Base-by-base conservation (phyloP, 176 grass and related monocot species). In the Cenchrus purpureus region DNA sequence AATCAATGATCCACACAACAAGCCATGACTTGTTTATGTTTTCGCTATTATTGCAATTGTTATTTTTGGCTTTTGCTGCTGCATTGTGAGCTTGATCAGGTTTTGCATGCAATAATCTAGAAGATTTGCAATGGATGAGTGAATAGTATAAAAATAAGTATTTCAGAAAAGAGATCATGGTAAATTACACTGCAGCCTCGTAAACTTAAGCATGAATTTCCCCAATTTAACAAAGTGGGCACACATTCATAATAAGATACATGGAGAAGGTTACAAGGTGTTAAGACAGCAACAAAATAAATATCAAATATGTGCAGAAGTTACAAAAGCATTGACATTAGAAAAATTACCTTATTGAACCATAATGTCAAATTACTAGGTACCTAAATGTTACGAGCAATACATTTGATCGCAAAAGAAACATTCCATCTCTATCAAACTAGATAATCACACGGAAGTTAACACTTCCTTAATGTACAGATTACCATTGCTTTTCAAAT, bases 111-210 rank as follows among this genome's bases (percentile, higher is more conserved):
- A 72, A 73, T 20, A 1, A 83, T 71, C 45, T 63, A 71, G 44
- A 20, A 64, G 37, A 58, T 71, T 70, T 0, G 13, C 40, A 32
- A 57, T 20, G 11, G 66, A 67, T 2, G 37, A 86, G 34, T 51
- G 20, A 32, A 20, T 59, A 6, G 7, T 48, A 13, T 28, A 56
- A 69, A 69, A 46, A 46, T 5, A 65, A 45, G 52, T 25, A 78
- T 43, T 77, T 83, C 59, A 13, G 8, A 79, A n/a, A 84, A 84
- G 22, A 15, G 68, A 49, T 60, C 32, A 58, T 56, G 16, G 20
- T 6, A 37, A 31, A 67, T 80, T 73, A 65, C 74, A 81, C 45
- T 17, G 51, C 45, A 87, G 13, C 12, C 59, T 82, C 22, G 79
- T 62, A 86, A 87, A 37, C 19, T 60, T 78, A 73, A 22, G 25